Evolutionary conservation across 257 asterid genomes (phyloP).

Genomic region (Nicotiana sylvestris): DNA sequence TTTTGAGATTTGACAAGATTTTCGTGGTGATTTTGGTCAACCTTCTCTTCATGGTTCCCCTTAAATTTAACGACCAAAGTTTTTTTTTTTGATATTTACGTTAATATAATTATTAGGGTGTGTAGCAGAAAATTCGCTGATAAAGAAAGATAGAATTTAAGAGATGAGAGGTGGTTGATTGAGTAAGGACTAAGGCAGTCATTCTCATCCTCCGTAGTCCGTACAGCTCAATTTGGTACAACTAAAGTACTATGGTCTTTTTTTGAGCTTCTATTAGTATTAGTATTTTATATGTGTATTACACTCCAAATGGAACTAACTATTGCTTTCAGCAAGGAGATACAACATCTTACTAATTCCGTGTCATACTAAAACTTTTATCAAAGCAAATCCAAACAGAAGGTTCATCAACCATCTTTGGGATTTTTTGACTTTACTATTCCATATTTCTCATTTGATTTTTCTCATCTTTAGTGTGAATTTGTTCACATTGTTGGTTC

Average conservation of each 20-base stretch:
- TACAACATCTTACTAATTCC: neutral
- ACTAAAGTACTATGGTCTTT: neutral
- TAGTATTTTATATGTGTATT: neutral
- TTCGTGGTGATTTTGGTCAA: no score
- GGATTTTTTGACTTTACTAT: neutral
- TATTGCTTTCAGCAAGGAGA: neutral
- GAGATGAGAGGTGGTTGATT: no score
- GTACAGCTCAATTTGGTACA: neutral
- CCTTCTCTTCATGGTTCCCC: no score
- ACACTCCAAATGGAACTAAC: neutral
- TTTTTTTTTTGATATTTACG: no score
- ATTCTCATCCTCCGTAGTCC: neutral
- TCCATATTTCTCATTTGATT: neutral
- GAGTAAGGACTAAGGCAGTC: neutral
- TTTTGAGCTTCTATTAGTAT: neutral
- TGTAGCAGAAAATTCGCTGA: no score
- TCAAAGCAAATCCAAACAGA: neutral
- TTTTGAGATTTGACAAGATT: no score
- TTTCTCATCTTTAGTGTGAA: no score
- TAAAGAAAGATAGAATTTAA: no score
- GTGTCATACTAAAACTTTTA: neutral
- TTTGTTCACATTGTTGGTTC: no score
- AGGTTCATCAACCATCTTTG: neutral
- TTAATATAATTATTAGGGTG: no score
- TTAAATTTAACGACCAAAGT: no score